Base-by-base conservation (phyloP, 2,329 filamentous ascomycete species). In the Fusarium albosuccineum region DNA sequence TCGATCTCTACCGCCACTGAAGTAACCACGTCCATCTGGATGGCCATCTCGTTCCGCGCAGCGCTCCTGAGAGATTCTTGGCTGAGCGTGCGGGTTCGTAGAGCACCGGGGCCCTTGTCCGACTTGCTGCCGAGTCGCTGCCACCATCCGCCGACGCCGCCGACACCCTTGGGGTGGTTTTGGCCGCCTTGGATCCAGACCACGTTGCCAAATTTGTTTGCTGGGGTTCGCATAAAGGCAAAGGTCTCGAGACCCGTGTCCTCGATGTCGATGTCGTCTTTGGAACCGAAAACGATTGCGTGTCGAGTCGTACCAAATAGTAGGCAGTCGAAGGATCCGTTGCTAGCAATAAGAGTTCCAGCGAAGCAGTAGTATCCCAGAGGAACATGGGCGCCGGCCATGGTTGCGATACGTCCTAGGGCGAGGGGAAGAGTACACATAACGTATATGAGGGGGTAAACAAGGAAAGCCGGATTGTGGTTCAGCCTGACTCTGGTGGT, bases 361-460 rank as follows among this genome's bases (percentile, higher is more conserved):
- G 87, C 85, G 26, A 88, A 81, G 75, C 83, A 85, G 74, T 87
- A 89, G 74, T 86, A 89, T 0, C 74, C 77, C 1, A 87, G 77
- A 0, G 85, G 82, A 6, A 88, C 80, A 0, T 79, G 58, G 16
- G 79, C 76, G 2, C 85, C 85, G 0, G 85, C 83, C 84, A 92
- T 89, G 46, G 83, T 83, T 44, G 84, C 83, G 73, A 91, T 88
- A 60, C 89, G 86, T 26, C 88, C 87, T 0, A 87, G 82, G 8
- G 89, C 89, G 2, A 92, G 81, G 0, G 90, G 90, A 0, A 89
- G 82, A 0, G 89, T 92, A 74, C 89, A 90, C 26, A 89, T 70
- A 29, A 91, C 83, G 75, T 92, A 92, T 64, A 91, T 88, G 65
- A 90, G 70, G 0, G 90, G 90, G 67, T 92, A 92, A 9, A 90